Conservation (phyloP, 805 yeast species). For the Candida easanensis region DNA sequence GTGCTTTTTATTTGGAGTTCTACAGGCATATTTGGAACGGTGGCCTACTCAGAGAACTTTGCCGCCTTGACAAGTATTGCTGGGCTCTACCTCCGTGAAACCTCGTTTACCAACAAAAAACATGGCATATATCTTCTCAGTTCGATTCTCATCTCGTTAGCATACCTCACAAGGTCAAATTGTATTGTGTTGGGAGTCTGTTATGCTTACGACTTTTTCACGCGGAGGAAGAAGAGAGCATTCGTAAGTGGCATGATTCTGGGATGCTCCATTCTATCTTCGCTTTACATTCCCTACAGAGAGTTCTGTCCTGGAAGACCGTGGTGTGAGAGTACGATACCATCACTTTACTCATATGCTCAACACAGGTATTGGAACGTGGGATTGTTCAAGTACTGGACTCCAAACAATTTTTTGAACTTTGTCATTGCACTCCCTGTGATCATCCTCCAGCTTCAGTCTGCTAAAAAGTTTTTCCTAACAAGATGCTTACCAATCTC, state of each 20-base stretch:
- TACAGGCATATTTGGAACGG: slow-evolving; percentile 74
- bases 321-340: slow-evolving; percentile 67
- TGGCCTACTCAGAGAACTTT: slow-evolving; percentile 74
- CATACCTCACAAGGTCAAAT: slow-evolving; percentile 71
- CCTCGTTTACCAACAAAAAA: slow-evolving; percentile 2
- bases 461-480: slow-evolving; percentile 35
- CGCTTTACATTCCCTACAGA: slow-evolving; percentile 52
- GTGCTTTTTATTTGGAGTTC: slow-evolving; percentile 61
- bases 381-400: slow-evolving; percentile 85
- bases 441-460: slow-evolving; percentile 40
- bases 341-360: slow-evolving; percentile 65
- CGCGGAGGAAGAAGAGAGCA: slow-evolving; percentile 28
- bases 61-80: slow-evolving; percentile 58
- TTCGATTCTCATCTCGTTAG: slow-evolving; percentile 44
- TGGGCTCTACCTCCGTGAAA: slow-evolving; percentile 48
- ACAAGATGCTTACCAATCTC: slow-evolving; percentile 38
- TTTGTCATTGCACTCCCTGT: slow-evolving; percentile 76
- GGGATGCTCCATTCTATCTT: slow-evolving; percentile 41
- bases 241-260: slow-evolving; percentile 57
- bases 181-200: slow-evolving; percentile 69
- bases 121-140: slow-evolving; percentile 11
- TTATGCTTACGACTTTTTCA: slow-evolving; percentile 54
- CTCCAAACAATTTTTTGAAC: slow-evolving; percentile 75
- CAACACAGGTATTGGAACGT: slow-evolving; percentile 82
- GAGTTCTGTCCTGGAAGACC: slow-evolving; percentile 64